Conservation (phyloP, 2,329 filamentous ascomycete genomes). For the Stromatinia cepivora region DNA sequence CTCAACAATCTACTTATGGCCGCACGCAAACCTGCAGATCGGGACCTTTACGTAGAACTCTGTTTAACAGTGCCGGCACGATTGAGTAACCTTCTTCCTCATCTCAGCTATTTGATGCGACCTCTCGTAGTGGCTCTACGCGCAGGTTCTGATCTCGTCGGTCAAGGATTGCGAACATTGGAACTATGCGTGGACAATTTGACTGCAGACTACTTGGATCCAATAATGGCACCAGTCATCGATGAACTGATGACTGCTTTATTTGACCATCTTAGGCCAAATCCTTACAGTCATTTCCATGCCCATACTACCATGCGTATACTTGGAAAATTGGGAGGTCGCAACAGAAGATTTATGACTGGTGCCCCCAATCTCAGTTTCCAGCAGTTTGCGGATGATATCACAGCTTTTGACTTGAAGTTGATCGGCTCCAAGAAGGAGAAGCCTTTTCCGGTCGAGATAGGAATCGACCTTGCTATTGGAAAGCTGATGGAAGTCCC, state of each 20-base stretch:
- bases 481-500: conserved; percentile 81
- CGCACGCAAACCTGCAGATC: conserved; percentile 83
- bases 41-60: conserved; percentile 95
- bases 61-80: conserved; percentile 94
- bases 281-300: conserved; percentile 95
- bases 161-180: conserved; percentile 87
- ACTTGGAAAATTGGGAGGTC: conserved; percentile 89
- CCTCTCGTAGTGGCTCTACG: conserved; percentile 93
- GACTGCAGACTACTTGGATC: conserved; percentile 95
- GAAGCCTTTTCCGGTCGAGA: conserved; percentile 79
- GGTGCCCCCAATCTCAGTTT: conserved; percentile 82
- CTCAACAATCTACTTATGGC: conserved; percentile 92
- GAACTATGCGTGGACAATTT: conserved; percentile 98
- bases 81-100: conserved; percentile 89
- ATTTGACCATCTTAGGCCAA: conserved; percentile 91
- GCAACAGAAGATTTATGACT: conserved; percentile 94
- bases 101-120: conserved; percentile 95
- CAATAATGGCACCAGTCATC: conserved; percentile 98
- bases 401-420: conserved; percentile 82
- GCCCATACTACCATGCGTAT: conserved; percentile 98
- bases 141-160: conserved; percentile 89
- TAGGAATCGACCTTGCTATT: conserved; percentile 87
- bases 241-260: conserved; percentile 97
- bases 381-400: conserved; percentile 83
- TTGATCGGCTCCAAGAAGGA: conserved; percentile 89